Conservation (phyloP, 305 asterid species). For the Solanum hybrid region DNA sequence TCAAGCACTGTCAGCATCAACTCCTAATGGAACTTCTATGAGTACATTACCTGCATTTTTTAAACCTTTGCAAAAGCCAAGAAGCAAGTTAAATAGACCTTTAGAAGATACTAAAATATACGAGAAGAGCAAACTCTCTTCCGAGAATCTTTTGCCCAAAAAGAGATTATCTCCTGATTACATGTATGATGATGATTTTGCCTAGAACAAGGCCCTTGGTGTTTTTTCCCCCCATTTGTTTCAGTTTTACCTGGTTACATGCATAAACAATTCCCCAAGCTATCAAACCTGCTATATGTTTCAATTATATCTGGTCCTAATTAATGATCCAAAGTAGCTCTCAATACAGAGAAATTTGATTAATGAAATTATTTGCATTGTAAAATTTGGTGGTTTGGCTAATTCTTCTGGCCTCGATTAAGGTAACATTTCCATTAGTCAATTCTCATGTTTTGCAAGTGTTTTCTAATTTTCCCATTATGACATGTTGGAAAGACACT, state of each 20-base stretch:
- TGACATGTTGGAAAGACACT: slow-evolving; percentile 4
- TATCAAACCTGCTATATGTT: neutral
- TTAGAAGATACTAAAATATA: slow-evolving; percentile 31
- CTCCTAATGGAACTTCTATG: slow-evolving; percentile 19
- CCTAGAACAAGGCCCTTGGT: slow-evolving; percentile 20
- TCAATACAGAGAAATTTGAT: neutral
- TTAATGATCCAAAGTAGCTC: neutral
- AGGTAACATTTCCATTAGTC: neutral
- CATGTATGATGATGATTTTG: slow-evolving; percentile 54
- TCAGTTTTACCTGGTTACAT: neutral
- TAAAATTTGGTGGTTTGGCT: slow-evolving; percentile 1
- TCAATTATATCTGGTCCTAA: neutral
- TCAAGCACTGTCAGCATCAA: slow-evolving; percentile 22
- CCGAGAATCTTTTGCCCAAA: slow-evolving; percentile 31
- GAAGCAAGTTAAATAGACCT: slow-evolving; percentile 34
- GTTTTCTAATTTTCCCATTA: neutral
- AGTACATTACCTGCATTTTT: slow-evolving; percentile 22
- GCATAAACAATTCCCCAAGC: neutral
- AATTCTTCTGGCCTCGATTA: neutral
- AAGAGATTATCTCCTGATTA: slow-evolving; percentile 32
- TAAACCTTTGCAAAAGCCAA: slow-evolving; percentile 40
- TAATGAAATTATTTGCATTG: neutral
- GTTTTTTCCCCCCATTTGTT: neutral
- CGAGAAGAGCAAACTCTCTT: slow-evolving; percentile 20
- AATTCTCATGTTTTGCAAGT: neutral